Base-by-base conservation (phyloP, 2,329 filamentous ascomycete species). In the Exserohilum turcica region DNA sequence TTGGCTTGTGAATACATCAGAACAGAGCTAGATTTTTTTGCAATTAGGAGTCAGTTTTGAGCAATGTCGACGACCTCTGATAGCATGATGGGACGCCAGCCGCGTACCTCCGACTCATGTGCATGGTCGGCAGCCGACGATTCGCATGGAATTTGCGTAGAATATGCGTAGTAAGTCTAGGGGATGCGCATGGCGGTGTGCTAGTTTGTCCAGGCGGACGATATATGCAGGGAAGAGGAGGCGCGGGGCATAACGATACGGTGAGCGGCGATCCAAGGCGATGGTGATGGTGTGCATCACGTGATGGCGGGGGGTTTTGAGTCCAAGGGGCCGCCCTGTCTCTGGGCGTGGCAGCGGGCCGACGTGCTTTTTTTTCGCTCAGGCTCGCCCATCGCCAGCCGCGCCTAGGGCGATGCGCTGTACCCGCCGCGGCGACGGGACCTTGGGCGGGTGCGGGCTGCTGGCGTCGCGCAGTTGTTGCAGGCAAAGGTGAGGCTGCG, bases 401-500 rank as follows among this genome's bases (percentile, higher is more conserved):
- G 48, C 48, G 48, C 48, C 24, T 39, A 19, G 6, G 36, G 44
- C 35, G 37, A 38, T 44, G 24, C 19, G 40, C 35, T 27, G 31
- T 8, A 16, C 16, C 21, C 21, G 4, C 21, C 4, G 4, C 21
- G 7, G 21, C 21, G 21, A 24, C 4, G 21, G 21, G 21, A 24
- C 7, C 7, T 19, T 28, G n/a, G 35, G 19, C 24, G 27, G 28
- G 24, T 16, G 16, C 13, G 15, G 8, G 31, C 16, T 28, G 21
- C 4, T 5, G 21, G 21, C 21, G 29, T 40, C 24, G 32, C 33
- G 40, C 18, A 15, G 39, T 39, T 27, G 31, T 16, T 32, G 28
- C 28, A n/a, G n/a, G n/a, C n/a, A n/a, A 43, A 31, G 37, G 27
- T 52, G 48, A 52, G 48, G 50, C 39, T 50, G 56, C 19, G 53